Evolutionary conservation across 139 green algal species (phyloP).

Genomic region (Ostreobium quekettii): DNA sequence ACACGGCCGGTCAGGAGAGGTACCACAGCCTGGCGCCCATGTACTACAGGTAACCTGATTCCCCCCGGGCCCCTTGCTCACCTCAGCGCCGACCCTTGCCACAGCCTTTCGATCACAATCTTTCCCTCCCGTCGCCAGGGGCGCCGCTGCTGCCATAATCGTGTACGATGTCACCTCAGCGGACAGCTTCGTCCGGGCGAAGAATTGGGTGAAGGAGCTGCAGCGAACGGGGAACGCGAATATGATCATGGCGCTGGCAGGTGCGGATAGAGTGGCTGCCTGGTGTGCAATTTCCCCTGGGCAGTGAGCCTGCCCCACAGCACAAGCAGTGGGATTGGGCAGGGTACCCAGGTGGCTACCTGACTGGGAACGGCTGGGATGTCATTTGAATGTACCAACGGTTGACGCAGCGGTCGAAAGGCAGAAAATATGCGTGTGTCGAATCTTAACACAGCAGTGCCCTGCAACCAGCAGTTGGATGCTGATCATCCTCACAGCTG

Average conservation of each 20-base stretch:
- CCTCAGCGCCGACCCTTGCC: background rate
- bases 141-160: conserved; percentile 89
- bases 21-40: conserved; percentile 98
- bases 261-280: no score
- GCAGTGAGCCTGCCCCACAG: no score
- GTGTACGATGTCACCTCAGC: conserved; percentile 54
- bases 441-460: no score
- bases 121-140: conserved; percentile 32
- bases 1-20: conserved; percentile 94
- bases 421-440: no score
- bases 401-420: no score
- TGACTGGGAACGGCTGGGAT: no score
- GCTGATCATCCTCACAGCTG: no score
- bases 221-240: conserved; percentile 80
- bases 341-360: no score
- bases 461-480: no score
- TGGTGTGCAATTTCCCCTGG: no score
- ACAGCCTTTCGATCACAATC: background rate
- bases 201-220: conserved; percentile 88
- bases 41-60: conserved; percentile 81
- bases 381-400: no score
- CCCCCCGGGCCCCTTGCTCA: background rate
- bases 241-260: conserved; percentile 92
- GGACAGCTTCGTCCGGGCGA: conserved; percentile 85
- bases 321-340: no score